phyloP scores from a whole-genome alignment of 2,329 filamentous ascomycete genomes.

The Pleoardoris graminearum region DNA sequence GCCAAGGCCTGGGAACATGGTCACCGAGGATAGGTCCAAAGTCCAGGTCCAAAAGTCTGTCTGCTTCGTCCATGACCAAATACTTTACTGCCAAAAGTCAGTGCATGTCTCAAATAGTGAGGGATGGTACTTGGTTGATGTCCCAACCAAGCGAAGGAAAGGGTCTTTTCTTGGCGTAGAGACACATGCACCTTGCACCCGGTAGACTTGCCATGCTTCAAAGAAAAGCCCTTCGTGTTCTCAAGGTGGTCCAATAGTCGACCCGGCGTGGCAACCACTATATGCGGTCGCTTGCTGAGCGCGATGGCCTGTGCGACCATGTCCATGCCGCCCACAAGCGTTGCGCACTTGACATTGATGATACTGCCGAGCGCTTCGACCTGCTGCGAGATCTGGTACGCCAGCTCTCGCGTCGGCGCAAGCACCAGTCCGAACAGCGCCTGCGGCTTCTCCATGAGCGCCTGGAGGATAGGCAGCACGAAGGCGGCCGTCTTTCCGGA shows the following conservation, averaged over 20 bases:
- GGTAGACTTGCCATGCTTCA: no score
- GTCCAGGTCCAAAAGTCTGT: constrained; percentile 88
- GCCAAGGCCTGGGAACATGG: no score
- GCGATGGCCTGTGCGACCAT: constrained; percentile 92
- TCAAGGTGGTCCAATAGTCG: constrained; percentile 89
- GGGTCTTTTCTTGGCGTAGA: no score
- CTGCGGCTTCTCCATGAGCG: constrained; percentile 84
- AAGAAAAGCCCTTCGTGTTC: constrained; percentile 93
- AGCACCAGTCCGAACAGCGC: constrained; percentile 86
- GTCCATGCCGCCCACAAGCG: constrained; percentile 91
- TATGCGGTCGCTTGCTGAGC: constrained; percentile 92
- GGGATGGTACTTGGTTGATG: no score
- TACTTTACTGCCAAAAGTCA: no score
- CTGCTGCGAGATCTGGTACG: constrained; percentile 84
- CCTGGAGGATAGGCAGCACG: constrained; percentile 86
- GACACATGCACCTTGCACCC: no score
- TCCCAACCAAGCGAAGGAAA: no score
- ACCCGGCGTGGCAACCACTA: constrained; percentile 86
- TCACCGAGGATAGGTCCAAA: constrained; percentile 89
- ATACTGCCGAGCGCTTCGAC: constrained; percentile 86
- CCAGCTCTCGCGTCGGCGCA: constrained; percentile 90
- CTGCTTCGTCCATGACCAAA: constrained; percentile 93
- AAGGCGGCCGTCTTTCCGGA: constrained; percentile 96
- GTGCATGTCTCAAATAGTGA: no score
- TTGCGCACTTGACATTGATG: constrained; percentile 83